Evolutionary conservation across 2,329 filamentous ascomycete genomes (phyloP), one percentile per base, ranked within the genome.

Genomic region (Fusarium pseudograminearum): DNA sequence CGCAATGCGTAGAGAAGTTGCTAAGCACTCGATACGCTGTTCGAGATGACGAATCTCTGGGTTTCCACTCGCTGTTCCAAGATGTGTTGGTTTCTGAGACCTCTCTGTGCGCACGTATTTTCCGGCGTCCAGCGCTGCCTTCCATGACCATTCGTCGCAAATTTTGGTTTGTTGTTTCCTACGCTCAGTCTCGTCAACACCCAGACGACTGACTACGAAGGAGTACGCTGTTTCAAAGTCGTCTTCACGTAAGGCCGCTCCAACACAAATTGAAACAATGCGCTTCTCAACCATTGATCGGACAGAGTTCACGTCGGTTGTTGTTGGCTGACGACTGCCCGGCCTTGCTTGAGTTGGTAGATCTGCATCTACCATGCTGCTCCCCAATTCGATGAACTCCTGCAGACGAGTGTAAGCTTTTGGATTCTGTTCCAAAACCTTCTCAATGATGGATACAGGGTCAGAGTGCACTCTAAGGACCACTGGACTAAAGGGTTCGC

Each of bases 151-250:
- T 61, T 91, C 86, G 70, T 93, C 91, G 16, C 79, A 74, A 20
- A 60, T 57, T 3, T 36, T 42, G 14, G 33, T 44, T 36, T 36
- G 20, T 30, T 50, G 57, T 20, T 36, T 47, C 20, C 47, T 51
- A 11, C 36, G 40, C 24, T 51, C 48, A 57, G 40, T 20, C 47
- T 53, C 56, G 68, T 70, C 26, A 10, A 74, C 62, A 10, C 84
- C 83, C 1, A 96, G 83, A 24, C 91, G 87, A 74, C 89, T 93
- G 47, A 93, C 87, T 3, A 94, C 90, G 75, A 93, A 95, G 0
- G 92, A 94, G 77, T 95, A 96, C 14, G 93, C 93, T 0, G 93
- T 96, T 76, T 97, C 93, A 65, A 96, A 96, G 76, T 89, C 93
- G 67, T 94, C 90, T 75, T 94, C 92, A 12, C 85, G 84, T 2